A percentile compares a stretch with the other conserved stretches of the same genome.
Conservation (phyloP, 1,284 basidiomycete genomes). For the Apiotrichum montevideense region DNA sequence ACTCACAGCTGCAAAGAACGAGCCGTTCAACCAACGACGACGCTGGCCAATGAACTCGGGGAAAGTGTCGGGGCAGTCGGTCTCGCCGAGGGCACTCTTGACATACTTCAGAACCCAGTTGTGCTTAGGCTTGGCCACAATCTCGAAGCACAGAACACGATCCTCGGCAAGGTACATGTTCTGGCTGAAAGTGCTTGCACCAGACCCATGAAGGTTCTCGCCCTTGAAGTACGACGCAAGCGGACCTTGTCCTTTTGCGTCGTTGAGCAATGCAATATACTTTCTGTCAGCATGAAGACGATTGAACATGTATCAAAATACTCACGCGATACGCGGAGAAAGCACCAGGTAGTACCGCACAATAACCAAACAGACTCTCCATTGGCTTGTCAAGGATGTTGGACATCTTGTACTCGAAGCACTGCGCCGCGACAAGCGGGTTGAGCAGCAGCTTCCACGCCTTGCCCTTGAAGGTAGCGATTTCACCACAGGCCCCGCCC, state of each 20-base stretch:
- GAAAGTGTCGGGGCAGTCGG: slow-evolving; percentile 88
- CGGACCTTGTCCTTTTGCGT: slow-evolving; percentile 76
- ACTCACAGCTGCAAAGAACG: slow-evolving; percentile 77
- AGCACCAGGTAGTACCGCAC: slow-evolving; percentile 70
- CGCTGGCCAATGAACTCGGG: slow-evolving; percentile 89
- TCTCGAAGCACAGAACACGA: slow-evolving; percentile 94
- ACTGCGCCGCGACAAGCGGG: slow-evolving; percentile 85
- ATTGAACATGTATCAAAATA: not conserved
- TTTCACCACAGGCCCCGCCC: slow-evolving; percentile 91
- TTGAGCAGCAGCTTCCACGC: slow-evolving; percentile 74
- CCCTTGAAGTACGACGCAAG: slow-evolving; percentile 96
- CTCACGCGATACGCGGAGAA: slow-evolving; percentile 73
- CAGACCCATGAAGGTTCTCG: slow-evolving; percentile 79
- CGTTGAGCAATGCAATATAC: slow-evolving; percentile 61
- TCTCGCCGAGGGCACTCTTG: slow-evolving; percentile 90
- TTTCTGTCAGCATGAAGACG: slow-evolving; percentile 3
- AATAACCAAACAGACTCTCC: slow-evolving; percentile 89
- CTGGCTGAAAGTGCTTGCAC: slow-evolving; percentile 92
- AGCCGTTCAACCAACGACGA: slow-evolving; percentile 57
- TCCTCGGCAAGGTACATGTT: slow-evolving; percentile 52
- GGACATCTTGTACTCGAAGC: slow-evolving; percentile 84
- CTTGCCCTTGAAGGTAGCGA: slow-evolving; percentile 85
- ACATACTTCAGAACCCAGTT: slow-evolving; percentile 95
- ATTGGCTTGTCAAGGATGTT: slow-evolving; percentile 93
- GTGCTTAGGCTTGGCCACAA: slow-evolving; percentile 83